Evolutionary conservation across 495 filamentous ascomycete species (phyloP).

Genomic region (Echria macrotheca): DNA sequence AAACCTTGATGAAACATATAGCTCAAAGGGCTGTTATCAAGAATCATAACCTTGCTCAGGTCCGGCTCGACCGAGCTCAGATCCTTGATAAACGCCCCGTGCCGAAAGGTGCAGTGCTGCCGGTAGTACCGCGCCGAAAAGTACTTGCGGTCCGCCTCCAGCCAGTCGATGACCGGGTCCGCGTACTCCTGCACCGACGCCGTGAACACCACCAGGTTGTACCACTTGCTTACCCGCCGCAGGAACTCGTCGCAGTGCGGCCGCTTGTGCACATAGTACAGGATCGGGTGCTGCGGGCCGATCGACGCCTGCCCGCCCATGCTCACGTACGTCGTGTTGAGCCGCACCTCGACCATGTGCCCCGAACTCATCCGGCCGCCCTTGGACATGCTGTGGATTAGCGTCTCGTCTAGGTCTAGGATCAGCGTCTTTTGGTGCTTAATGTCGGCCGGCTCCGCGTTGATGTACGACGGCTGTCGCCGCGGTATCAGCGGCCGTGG

Average conservation of each 20-base stretch:
- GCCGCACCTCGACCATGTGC: slow-evolving; percentile 97
- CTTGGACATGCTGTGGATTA: slow-evolving; percentile 96
- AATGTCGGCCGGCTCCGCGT: slow-evolving; percentile 38
- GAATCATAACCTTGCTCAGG: slow-evolving; percentile 93
- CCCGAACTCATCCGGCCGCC: slow-evolving; percentile 92
- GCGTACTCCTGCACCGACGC: slow-evolving; percentile 98
- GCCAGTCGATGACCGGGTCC: slow-evolving; percentile 97
- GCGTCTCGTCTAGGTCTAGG: slow-evolving; percentile 90
- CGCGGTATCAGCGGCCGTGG: slow-evolving; percentile 84
- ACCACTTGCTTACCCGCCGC: slow-evolving; percentile 90
- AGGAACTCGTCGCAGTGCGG: slow-evolving; percentile 96
- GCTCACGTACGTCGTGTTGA: slow-evolving; percentile 58
- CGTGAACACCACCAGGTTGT: slow-evolving; percentile 95
- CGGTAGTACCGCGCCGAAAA: slow-evolving; percentile 89
- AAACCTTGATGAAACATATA: slow-evolving; percentile 98
- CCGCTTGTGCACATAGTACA: slow-evolving; percentile 98
- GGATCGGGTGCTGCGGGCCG: slow-evolving; percentile 87
- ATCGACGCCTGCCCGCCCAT: slow-evolving; percentile 59
- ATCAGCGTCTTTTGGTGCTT: slow-evolving; percentile 82
- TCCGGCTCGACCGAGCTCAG: slow-evolving; percentile 93
- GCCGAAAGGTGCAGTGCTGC: slow-evolving; percentile 92
- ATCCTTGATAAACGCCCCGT: slow-evolving; percentile 97
- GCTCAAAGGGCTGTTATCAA: slow-evolving; percentile 96
- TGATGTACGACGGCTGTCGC: slow-evolving; percentile 75
- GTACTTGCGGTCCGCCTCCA: slow-evolving; percentile 93